Evolutionary conservation across 306 rosid genomes (phyloP).

Genomic region (Rubus parviflorus): DNA sequence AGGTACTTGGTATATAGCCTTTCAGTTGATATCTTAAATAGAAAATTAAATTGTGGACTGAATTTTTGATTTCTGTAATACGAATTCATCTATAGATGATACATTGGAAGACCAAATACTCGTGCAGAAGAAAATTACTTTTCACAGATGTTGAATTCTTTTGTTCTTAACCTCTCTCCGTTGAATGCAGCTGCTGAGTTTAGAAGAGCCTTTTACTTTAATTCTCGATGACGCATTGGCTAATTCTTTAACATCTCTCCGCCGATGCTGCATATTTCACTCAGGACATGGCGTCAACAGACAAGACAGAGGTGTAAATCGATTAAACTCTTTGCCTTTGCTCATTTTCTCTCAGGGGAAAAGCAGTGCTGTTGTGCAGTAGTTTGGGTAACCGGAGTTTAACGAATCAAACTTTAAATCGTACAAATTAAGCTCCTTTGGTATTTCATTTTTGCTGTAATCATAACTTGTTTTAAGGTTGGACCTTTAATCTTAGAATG

Average conservation of each 20-base stretch:
- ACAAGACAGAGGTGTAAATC: constrained; percentile 7
- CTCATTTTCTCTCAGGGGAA: background rate
- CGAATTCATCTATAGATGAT: background rate
- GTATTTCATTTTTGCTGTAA: no score
- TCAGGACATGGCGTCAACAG: constrained; percentile 11
- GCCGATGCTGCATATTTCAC: constrained; percentile 74
- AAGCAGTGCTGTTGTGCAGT: no score
- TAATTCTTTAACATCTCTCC: constrained; percentile 84
- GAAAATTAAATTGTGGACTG: background rate
- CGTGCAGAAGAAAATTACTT: background rate
- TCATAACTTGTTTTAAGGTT: no score
- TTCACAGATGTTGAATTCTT: no score
- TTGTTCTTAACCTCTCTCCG: background rate
- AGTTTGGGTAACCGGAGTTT: background rate
- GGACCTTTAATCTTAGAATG: no score
- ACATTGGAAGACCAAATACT: background rate
- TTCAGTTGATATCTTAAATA: background rate
- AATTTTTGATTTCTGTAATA: no score
- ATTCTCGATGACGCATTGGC: constrained; percentile 88
- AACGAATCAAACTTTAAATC: no score
- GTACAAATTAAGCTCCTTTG: no score
- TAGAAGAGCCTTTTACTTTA: constrained; percentile 83
- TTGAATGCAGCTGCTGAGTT: constrained; percentile 69
- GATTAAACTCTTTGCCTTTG: background rate
- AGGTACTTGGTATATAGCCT: constrained; percentile 54